Base-by-base conservation (phyloP, 23 red algal genomes). In the Gracilaria caudata region DNA sequence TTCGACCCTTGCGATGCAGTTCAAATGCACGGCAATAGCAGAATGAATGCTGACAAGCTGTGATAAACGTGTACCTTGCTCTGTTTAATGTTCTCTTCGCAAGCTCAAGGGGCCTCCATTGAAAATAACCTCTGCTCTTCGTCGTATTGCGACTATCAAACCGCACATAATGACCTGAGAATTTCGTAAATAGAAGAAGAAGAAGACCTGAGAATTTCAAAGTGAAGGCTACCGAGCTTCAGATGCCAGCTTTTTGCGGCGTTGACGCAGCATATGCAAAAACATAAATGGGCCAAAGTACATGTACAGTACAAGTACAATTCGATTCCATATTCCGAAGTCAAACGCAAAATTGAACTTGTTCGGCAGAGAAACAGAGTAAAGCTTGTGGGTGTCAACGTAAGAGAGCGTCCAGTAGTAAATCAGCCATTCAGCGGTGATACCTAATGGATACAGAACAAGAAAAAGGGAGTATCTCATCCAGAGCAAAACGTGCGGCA, bases 311-410 rank as follows among this genome's bases (percentile, higher is more conserved):
- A 86, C 16, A 44, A 93, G 73, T 17, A 85, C 90, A 33, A 77
- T 64, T 26, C 90, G 90, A 61, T 86, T 81, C 72, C 80, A 93
- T 3, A 81, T 19, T 40, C 90, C 90, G 71, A 86, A 93, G 60
- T 93, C 73, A 70, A 93, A 93, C 2, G 80, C 81, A 80, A 93
- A 86, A 54, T 93, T 93, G 29, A 64, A 85, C 19, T 23, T 56
- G 73, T 93, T 93, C 2, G 90, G 90, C 32, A 93, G 17, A 32
- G 65, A 36, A 33, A 93, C 46, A 33, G 51, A 7, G 45, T 79
- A 84, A 19, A 93, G 47, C 9, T 68, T 36, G 13, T 53, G 39
- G 10, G 17, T 58, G 81, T 93, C 90, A 20, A 93, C 56, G 34
- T 78, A 76, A 1, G 68, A 12, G 26, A 93, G 63, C 12, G 80